Base-by-base conservation (phyloP, 1,284 basidiomycete species). In the Trichosporon sp. region DNA sequence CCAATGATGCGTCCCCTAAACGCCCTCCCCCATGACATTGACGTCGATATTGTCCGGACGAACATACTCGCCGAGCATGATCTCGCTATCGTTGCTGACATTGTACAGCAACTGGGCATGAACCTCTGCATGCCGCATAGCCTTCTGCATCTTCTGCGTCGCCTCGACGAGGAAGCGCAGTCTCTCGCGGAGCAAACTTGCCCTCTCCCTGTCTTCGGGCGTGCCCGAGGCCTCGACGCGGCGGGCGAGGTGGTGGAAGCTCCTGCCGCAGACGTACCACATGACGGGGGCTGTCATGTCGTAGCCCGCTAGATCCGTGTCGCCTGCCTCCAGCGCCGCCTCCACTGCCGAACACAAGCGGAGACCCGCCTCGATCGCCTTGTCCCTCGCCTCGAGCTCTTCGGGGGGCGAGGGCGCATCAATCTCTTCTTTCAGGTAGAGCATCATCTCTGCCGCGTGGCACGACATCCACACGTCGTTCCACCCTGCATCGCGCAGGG, bases 401-500 rank as follows among this genome's bases (percentile, higher is more conserved):
- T 62, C 63, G 16, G 52, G 61, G 4, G 52, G 27, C 13, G 64
- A 63, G 2, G 59, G 56, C 14, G 63, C 58, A 52, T 74, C 73
- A 19, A 73, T 62, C 36, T 72, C 71, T 40, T 71, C 70, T 59
- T 69, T 72, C 32, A 66, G 64, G 60, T 73, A 69, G 10, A 76
- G 61, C 3, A 68, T 46, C 49, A 62, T 25, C n/a, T 64, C 27
- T 5, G 34, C 52, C 67, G 65, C 46, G 60, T 76, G 65, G 11
- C 73, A 44, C 1, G 37, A 52, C 64, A 73, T 70, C 70, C 72
- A 73, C 19, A 58, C 58, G 56, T 71, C 61, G 61, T 70, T 70
- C 25, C 67, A 8, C 8, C 40, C 33, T 4, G 69, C 66, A 7
- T 37, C 32, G 56, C 34, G 31, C 3, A 62, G 61, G n/a, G 64